A percentile compares a stretch with the other conserved stretches of the same genome.
Evolutionary conservation across 1,284 basidiomycete genomes (phyloP).

Genomic region (Melampsora larici-populina): DNA sequence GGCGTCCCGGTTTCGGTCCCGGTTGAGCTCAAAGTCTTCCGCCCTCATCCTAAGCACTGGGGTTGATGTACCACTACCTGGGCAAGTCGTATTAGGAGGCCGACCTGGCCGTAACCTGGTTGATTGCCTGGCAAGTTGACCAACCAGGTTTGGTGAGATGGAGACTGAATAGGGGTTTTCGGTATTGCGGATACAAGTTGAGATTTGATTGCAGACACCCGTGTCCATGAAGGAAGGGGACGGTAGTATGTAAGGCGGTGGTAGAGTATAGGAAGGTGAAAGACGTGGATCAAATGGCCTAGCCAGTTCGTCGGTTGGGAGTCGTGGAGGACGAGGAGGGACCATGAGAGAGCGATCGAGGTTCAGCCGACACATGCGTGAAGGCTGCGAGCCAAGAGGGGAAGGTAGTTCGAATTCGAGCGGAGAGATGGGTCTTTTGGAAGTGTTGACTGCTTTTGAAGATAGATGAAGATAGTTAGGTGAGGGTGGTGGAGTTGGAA

Average conservation of each 20-base stretch:
- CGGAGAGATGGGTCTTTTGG: neutral
- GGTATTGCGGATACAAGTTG: conserved; percentile 12
- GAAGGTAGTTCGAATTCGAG: neutral
- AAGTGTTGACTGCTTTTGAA: neutral
- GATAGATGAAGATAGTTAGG: neutral
- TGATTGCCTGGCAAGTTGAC: neutral
- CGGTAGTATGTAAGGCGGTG: neutral
- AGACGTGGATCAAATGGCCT: neutral
- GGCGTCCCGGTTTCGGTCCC: neutral
- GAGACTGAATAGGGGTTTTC: conserved; percentile 19
- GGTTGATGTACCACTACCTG: neutral
- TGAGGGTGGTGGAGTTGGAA: neutral
- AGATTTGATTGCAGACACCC: neutral
- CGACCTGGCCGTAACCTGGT: neutral
- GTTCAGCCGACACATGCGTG: neutral
- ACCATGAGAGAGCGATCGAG: neutral
- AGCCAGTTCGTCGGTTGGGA: neutral
- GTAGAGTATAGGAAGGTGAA: neutral
- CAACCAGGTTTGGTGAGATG: conserved; percentile 9
- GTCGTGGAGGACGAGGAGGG: neutral
- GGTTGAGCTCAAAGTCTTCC: neutral
- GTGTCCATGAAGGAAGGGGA: neutral
- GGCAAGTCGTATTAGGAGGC: neutral
- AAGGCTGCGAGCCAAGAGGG: neutral
- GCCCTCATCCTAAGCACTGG: neutral